Evolutionary conservation across 345 rosid species (phyloP).

Genomic region (Odontarrhena argentea): DNA sequence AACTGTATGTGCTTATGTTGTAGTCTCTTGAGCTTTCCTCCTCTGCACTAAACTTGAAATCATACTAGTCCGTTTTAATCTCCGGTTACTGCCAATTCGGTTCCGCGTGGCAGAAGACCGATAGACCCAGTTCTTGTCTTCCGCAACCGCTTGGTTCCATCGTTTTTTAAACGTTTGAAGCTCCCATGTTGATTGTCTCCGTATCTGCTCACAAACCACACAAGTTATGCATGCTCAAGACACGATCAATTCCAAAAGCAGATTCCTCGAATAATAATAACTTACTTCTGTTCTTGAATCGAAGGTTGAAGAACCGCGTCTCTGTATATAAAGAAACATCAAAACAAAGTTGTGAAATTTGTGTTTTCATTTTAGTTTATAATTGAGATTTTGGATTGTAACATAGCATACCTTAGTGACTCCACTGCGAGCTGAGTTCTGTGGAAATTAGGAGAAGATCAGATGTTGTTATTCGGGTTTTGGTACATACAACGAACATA

Average conservation of each 20-base stretch:
- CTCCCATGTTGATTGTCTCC: conserved; percentile 94
- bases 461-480: not conserved
- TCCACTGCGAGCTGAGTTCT: conserved; percentile 33
- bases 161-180: conserved; percentile 66
- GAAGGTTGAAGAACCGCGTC: conserved; percentile 30
- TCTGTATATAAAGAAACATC: conserved; percentile 12
- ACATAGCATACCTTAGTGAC: conserved; percentile 24
- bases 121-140: conserved; percentile 69
- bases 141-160: conserved; percentile 71
- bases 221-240: not conserved
- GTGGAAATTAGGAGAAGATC: conserved; percentile 1
- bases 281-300: conserved; percentile 44
- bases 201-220: conserved; percentile 52
- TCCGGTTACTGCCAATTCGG: conserved; percentile 27
- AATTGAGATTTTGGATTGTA: conserved; percentile 4
- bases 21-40: conserved; percentile 29
- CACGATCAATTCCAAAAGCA: not conserved
- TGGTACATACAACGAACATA: conserved; percentile 1
- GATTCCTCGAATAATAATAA: not conserved
- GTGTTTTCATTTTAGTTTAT: not conserved
- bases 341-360: not conserved
- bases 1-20: conserved; percentile 21
- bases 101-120: conserved; percentile 47
- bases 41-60: conserved; percentile 30
- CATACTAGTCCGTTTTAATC: conserved; percentile 30